Conservation (phyloP, 352 stramenopile species). For the Phytophthora rubi region DNA sequence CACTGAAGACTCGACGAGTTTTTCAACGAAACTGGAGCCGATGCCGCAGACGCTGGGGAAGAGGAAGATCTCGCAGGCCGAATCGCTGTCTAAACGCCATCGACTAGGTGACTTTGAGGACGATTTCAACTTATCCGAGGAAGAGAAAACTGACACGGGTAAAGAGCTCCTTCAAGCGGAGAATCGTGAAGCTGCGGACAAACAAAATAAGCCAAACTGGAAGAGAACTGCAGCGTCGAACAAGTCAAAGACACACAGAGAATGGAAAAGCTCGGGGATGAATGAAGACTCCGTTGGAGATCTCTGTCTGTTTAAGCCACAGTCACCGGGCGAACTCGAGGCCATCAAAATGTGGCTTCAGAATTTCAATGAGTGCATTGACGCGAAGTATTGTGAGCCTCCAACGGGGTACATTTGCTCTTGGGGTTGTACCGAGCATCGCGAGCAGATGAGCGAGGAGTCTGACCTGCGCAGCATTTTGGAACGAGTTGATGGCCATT, state of each 20-base stretch:
- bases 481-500: neutral
- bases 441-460: neutral
- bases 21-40: neutral
- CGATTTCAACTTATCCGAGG: neutral
- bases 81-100: neutral
- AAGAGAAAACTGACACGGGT: neutral
- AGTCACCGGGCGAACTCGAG: constrained; percentile 9
- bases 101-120: neutral
- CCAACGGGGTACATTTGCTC: constrained; percentile 10
- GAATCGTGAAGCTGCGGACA: neutral
- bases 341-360: constrained; percentile 8
- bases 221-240: neutral
- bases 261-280: neutral
- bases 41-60: neutral
- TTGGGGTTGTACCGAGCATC: neutral
- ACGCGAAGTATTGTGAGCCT: constrained; percentile 5
- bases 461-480: neutral
- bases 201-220: neutral
- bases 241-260: neutral
- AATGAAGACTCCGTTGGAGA: neutral
- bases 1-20: neutral
- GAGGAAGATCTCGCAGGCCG: neutral
- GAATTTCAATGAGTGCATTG: constrained; percentile 1
- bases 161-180: neutral
- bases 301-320: constrained; percentile 15